Conservation (phyloP, 352 stramenopile species). For the Phytopythium boreale region DNA sequence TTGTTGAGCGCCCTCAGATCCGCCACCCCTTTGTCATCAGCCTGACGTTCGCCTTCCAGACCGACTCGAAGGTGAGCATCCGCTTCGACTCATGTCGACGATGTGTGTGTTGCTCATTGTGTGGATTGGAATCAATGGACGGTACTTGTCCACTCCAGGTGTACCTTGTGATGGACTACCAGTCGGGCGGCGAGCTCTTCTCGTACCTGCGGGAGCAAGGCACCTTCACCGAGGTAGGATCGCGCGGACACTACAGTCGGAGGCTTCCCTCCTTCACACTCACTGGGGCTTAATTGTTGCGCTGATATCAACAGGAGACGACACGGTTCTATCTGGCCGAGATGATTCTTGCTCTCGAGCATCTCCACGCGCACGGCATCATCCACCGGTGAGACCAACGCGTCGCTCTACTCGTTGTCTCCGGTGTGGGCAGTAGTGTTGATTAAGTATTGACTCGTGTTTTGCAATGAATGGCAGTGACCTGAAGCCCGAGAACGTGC, state of each 20-base stretch:
- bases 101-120: not conserved
- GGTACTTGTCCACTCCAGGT: conserved; percentile 24
- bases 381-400: conserved; percentile 61
- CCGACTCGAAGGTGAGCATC: conserved; percentile 64
- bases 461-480: conserved; percentile 32
- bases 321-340: conserved; percentile 80
- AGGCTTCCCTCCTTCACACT: not conserved
- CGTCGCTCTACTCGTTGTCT: not conserved
- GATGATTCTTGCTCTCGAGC: conserved; percentile 81
- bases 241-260: not conserved
- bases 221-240: conserved; percentile 56
- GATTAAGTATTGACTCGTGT: not conserved
- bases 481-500: conserved; percentile 91
- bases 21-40: conserved; percentile 80
- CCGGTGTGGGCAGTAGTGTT: not conserved
- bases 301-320: conserved; percentile 32
- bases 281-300: not conserved
- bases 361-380: conserved; percentile 77
- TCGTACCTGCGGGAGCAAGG: conserved; percentile 66
- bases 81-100: not conserved
- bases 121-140: not conserved
- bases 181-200: conserved; percentile 78
- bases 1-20: conserved; percentile 33
- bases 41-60: conserved; percentile 78
- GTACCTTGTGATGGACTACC: conserved; percentile 79